Evolutionary conservation across 345 rosid genomes (phyloP), one percentile per base, ranked within the genome.

Genomic region (Bruguiera parviflora): DNA sequence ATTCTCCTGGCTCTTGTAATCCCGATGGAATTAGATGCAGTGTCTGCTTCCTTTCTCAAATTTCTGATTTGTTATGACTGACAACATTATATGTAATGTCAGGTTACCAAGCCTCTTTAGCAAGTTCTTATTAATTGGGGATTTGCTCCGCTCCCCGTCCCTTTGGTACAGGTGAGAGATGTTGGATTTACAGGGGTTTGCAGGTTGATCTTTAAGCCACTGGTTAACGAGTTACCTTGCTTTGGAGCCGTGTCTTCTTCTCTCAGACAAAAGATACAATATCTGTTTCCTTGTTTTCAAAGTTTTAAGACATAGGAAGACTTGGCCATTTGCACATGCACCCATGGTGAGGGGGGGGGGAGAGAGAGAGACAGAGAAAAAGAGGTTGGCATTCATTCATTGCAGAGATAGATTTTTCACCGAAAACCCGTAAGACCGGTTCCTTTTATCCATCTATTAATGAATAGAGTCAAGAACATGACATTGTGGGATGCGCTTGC

Each of bases 141-240:
- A 66, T 65, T 39, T 65, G 16, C 35, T 72, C 62, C 53, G 74
- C 59, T 66, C 33, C 47, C 46, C 46, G 5, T 39, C 46, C 46
- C 15, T 39, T 39, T 39, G 46, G 11, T 65, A 59, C 73, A 92
- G 99, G 99, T 90, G 71, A 95, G 89, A 82, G 84, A 92, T 80
- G 83, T 90, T 68, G 97, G 92, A 79, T 95, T 92, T 76, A 89
- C 99, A 66, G 97, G 99, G 82, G 92, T 95, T 79, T 95, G 92
- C 86, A 89, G 98, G 85, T 85, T 95, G 82, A 90, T 92, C 69
- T 92, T 95, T 76, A 92, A 83, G 89, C 99, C 99, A 29, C 81
- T 92, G 32, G 98, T 92, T 73, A 81, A 86, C 10, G 97, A 90
- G 75, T 84, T 95, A 67, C 99, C 99, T 74, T 88, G 98, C 85